phyloP scores from a whole-genome alignment of 345 rosid species.

The Acer negundo region DNA sequence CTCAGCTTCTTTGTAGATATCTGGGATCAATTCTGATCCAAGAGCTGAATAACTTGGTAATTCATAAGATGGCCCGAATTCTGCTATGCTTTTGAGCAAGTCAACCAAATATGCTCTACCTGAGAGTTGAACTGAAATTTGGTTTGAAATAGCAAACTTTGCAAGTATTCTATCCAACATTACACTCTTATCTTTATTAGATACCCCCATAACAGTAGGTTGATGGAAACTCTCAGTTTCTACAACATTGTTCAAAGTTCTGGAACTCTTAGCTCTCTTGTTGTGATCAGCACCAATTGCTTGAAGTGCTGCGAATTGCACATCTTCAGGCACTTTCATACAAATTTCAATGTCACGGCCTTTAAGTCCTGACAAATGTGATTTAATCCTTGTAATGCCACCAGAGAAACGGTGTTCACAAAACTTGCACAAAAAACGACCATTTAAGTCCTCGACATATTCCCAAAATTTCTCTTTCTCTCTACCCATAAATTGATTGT shows the following conservation, averaged over 20 bases:
- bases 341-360: conserved; percentile 18
- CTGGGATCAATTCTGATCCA: background rate
- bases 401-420: background rate
- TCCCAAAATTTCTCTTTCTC: conserved; percentile 21
- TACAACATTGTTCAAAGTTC: background rate
- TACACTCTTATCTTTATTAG: background rate
- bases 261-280: background rate
- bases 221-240: background rate
- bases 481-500: conserved; percentile 2
- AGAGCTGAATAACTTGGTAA: background rate
- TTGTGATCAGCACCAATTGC: background rate
- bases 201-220: background rate
- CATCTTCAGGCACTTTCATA: conserved; percentile 4
- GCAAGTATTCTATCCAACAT: conserved; percentile 8
- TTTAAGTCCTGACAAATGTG: conserved; percentile 19
- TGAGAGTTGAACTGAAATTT: background rate
- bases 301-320: conserved; percentile 3
- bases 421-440: conserved; percentile 9
- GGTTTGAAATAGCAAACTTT: background rate
- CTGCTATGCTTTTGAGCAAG: conserved; percentile 1
- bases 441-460: background rate
- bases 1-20: conserved; percentile 1
- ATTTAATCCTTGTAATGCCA: conserved; percentile 18
- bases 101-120: background rate
- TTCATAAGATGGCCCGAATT: background rate